These are phyloP conservation scores for Salix udensis DNA, from an alignment of 345 rosid genomes.

Conservation along the genomic window DNA sequence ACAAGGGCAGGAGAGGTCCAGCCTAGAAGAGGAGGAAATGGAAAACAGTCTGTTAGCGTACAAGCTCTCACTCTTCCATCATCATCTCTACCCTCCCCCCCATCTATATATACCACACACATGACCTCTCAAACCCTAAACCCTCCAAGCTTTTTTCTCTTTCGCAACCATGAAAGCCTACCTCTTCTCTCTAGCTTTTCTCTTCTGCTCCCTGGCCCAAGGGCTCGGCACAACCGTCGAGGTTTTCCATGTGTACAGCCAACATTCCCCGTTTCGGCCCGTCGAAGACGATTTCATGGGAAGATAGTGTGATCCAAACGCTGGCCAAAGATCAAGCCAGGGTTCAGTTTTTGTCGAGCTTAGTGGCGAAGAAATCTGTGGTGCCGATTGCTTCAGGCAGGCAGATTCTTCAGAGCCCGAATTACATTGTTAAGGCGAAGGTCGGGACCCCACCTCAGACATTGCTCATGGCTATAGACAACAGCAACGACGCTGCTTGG, in stretches of 20 bases:
- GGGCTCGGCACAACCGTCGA: conserved; percentile 52
- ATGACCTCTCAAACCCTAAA: background rate
- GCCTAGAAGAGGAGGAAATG: conserved; percentile 36
- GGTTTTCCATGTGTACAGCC: conserved; percentile 72
- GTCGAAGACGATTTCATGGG: conserved; percentile 66
- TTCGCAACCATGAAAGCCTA: conserved; percentile 23
- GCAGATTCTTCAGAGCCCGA: conserved; percentile 72
- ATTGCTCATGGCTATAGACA: conserved; percentile 84
- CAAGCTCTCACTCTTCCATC: background rate
- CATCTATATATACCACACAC: conserved; percentile 21
- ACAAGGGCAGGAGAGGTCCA: conserved; percentile 18
- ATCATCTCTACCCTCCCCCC: background rate
- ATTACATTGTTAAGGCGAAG: conserved; percentile 65
- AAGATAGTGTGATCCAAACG: conserved; percentile 57
- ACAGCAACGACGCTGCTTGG: conserved; percentile 88
- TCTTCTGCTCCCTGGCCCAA: conserved; percentile 31
- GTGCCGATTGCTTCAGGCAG: conserved; percentile 94
- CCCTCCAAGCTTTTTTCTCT: conserved; percentile 10
- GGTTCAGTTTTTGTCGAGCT: conserved; percentile 61
- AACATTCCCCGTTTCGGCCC: conserved; percentile 70
- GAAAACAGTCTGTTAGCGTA: conserved; percentile 59
- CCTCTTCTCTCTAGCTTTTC: conserved; percentile 18
- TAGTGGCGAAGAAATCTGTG: conserved; percentile 54
- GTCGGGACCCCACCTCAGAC: conserved; percentile 85
- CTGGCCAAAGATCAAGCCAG: conserved; percentile 70